Conservation (phyloP, 1,284 basidiomycete species). For the Melampsora americana region DNA sequence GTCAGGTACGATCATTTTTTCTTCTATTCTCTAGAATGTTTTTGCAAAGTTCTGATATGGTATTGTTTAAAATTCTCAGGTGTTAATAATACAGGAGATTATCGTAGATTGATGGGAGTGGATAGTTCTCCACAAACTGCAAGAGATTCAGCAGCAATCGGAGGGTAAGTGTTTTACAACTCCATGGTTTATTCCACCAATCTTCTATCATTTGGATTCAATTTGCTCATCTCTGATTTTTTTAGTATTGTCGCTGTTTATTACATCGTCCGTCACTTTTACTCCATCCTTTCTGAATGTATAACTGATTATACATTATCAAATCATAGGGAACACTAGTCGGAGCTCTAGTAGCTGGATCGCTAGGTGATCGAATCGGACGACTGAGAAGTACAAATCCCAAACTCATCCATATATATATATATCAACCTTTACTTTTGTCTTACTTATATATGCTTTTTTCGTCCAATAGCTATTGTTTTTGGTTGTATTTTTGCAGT, state of each 20-base stretch:
- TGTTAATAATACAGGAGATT: constrained; percentile 35
- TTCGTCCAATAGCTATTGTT: constrained; percentile 41
- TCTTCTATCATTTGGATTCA: background rate
- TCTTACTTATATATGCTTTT: background rate
- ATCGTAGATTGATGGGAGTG: constrained; percentile 44
- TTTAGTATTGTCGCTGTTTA: constrained; percentile 40
- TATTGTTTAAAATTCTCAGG: background rate
- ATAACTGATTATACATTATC: background rate
- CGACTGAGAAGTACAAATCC: constrained; percentile 21
- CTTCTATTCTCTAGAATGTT: too few species aligned
- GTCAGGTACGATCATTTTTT: constrained; percentile 16
- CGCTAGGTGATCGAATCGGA: constrained; percentile 48
- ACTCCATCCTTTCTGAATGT: constrained; percentile 48
- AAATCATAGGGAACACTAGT: constrained; percentile 51
- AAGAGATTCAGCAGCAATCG: constrained; percentile 46
- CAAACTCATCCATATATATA: too few species aligned
- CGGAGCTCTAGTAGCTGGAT: constrained; percentile 50
- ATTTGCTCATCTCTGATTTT: background rate
- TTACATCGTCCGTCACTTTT: constrained; percentile 20
- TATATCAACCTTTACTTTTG: background rate
- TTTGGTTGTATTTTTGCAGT: constrained; percentile 49
- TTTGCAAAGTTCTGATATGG: background rate
- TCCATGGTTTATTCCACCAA: background rate
- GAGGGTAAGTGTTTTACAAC: constrained; percentile 46
- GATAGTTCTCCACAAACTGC: constrained; percentile 39